Base-by-base conservation (phyloP, 2,329 filamentous ascomycete species). In the Fusarium decemcellulare region DNA sequence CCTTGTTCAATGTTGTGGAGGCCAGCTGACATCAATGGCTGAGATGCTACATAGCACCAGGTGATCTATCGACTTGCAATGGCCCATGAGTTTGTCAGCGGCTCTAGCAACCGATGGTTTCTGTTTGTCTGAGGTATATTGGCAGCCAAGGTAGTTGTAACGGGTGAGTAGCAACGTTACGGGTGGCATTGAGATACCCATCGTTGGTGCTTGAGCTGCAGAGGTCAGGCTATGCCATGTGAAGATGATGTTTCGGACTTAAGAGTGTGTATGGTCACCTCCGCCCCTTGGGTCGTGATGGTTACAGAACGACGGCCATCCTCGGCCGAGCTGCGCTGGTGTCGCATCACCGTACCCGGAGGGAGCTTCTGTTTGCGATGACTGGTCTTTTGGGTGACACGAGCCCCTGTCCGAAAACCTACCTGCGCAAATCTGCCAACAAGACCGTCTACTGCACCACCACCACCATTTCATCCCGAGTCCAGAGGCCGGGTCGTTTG, bases 261-360 rank as follows among this genome's bases (percentile, higher is more conserved):
- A 23, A 23, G 23, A 23, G 23, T 23, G 23, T 23, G 23, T 5
- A 23, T 23, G 23, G 50, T 3, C 16, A 18, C 30, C 30, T 23
- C 36, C 47, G 47, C 36, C 16, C 37, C 30, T 30, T 36, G n/a
- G 27, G 18, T 30, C 14, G 16, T 14, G 30, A 18, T 37, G 46
- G 61, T 59, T 57, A 42, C 44, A 29, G 42, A 50, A 18, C 16
- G 50, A 30, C 30, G 42, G 44, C 18, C 29, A 57, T 34, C 8
- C 44, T 47, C 40, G 36, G 29, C 29, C 18, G 67, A 48, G 43
- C 36, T 27, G 27, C 55, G 23, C 4, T 52, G 61, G 60, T 14
- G 69, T 71, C 59, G 50, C 67, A 68, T 46, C 46, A 64, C 50
- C 32, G 32, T 50, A 15, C 39, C 37, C 39, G 40, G 30, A 43